phyloP scores from a whole-genome alignment of 2,329 filamentous ascomycete species.

The Leptodontidium sp. region DNA sequence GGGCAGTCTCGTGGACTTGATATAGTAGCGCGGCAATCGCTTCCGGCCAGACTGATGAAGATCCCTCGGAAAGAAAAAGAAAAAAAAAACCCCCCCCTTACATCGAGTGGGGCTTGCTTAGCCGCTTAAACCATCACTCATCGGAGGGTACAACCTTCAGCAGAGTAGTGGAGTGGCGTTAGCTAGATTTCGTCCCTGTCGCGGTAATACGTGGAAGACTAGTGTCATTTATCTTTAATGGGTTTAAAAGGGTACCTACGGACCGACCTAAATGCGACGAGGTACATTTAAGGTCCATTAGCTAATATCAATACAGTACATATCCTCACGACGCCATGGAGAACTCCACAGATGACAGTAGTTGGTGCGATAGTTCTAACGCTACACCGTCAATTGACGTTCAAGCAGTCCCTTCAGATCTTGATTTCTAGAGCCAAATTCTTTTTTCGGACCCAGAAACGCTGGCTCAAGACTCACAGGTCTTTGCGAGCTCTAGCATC shows the following conservation, averaged over 20 bases:
- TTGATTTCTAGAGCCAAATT: conserved; percentile 16
- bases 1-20: not conserved
- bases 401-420: conserved; percentile 7
- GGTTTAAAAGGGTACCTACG: not conserved
- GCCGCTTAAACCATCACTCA: not conserved
- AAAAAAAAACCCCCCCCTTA: conserved; percentile 9
- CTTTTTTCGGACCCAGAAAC: conserved; percentile 3
- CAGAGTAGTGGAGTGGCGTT: too few relatives aligned
- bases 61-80: not conserved
- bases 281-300: conserved; percentile 10
- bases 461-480: too few relatives aligned
- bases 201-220: not conserved
- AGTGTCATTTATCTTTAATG: conserved; percentile 9
- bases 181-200: not conserved
- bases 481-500: too few relatives aligned
- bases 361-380: not conserved
- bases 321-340: conserved; percentile 10
- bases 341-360: not conserved
- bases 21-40: conserved; percentile 13
- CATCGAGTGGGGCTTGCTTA: conserved; percentile 6
- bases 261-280: conserved; percentile 3
- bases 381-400: conserved; percentile 4
- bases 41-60: conserved; percentile 1
- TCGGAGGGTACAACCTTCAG: too few relatives aligned
- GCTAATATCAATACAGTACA: conserved; percentile 6